Evolutionary conservation across 2,329 filamentous ascomycete genomes (phyloP).

Genomic region (Diplodia intermedia): DNA sequence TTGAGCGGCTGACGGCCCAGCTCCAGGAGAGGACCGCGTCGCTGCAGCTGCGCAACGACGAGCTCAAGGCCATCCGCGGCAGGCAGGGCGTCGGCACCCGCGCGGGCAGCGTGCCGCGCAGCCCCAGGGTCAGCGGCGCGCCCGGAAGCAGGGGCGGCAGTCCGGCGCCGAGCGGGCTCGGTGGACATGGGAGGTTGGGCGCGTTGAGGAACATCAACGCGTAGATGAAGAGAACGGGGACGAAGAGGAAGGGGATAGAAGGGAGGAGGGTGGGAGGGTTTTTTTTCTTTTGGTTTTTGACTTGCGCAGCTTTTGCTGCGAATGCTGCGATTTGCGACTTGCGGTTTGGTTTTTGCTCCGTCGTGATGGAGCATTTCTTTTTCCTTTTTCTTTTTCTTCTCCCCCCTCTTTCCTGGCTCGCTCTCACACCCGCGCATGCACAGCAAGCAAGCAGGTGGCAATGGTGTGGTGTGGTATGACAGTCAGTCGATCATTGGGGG

Average conservation of each 20-base stretch:
- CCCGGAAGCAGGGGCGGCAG: constrained; percentile 38
- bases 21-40: constrained; percentile 33
- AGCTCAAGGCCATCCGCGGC: constrained; percentile 43
- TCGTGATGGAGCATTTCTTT: no score
- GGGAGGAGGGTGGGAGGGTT: no score
- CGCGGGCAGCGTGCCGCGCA: constrained; percentile 46
- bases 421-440: no score
- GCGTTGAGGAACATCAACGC: constrained; percentile 32
- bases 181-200: constrained; percentile 26
- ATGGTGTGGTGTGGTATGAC: no score
- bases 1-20: constrained; percentile 40
- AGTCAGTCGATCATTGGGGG: no score
- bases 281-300: not conserved
- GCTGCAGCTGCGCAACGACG: constrained; percentile 43
- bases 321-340: no score
- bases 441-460: no score
- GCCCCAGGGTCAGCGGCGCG: constrained; percentile 44
- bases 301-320: no score
- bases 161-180: constrained; percentile 38
- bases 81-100: constrained; percentile 45
- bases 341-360: no score
- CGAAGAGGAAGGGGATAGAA: no score
- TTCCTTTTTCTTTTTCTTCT: no score
- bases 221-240: not conserved
- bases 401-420: no score